Base-by-base conservation (phyloP, 2,329 filamentous ascomycete genomes). In the Bipolaris gigantea region DNA sequence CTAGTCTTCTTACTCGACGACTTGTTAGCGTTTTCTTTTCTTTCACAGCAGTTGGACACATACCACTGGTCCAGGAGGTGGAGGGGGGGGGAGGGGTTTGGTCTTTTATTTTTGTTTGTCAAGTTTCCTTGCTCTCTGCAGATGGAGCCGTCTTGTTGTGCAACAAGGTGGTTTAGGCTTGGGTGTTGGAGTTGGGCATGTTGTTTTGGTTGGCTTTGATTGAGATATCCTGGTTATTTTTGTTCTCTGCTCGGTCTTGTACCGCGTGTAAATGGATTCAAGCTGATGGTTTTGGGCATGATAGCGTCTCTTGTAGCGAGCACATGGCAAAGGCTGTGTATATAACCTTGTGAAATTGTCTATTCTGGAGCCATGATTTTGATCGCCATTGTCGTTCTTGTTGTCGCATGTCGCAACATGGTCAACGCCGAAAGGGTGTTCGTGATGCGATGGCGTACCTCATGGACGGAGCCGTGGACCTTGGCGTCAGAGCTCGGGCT, bases 61-160 rank as follows among this genome's bases (percentile, higher is more conserved):
- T n/a, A 23, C 23, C 39, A 41, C 23, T 18, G 8, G n/a, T n/a
- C 16, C 15, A 9, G 39, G 23, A 23, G 23, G 21, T 23, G 30
- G 23, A 48, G 55, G 19, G 39, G 23, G 15, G 23, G 21, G n/a
- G 30, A 18, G 47, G 55, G 19, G 4, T 40, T 40, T 21, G 15
- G 13, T n/a, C 19, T 25, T 15, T 23, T 50, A 7, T 50, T 55
- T 42, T 40, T 16, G n/a, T 48, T 62, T 59, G 43, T 59, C 62
- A 63, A 57, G 62, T 59, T 57, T 56, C 53, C 50, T 50, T 64
- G 61, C 55, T 57, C 27, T 21, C 34, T 23, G 43, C 54, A 62
- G 51, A 54, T 60, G 55, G 32, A 44, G 55, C 35, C 40, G 42
- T 56, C 32, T 40, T 36, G 34, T 39, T 39, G 19, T 36, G 38